A percentile compares a stretch with the other conserved stretches of the same genome.
Evolutionary conservation across 176 grass and related monocot genomes (phyloP).

Genomic region (Carex cristatella): DNA sequence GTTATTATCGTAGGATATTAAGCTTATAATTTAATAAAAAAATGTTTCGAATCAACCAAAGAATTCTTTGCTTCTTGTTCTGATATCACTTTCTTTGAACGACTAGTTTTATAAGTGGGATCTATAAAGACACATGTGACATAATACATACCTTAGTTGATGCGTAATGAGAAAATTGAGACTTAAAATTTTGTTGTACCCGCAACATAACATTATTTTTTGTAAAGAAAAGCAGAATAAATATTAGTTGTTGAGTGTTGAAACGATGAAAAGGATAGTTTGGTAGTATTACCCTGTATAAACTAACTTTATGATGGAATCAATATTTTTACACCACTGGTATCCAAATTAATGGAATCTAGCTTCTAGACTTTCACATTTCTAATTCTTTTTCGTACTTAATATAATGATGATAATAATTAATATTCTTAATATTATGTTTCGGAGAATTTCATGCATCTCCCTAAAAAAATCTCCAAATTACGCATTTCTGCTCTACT

Average conservation of each 20-base stretch:
- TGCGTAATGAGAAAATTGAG: not conserved
- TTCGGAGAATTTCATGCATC: too few species aligned
- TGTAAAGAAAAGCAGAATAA: not conserved
- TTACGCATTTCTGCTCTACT: too few species aligned
- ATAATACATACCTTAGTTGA: not conserved
- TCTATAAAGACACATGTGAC: not conserved
- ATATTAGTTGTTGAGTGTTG: not conserved
- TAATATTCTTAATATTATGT: too few species aligned
- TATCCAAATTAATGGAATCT: too few species aligned
- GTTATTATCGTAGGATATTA: too few species aligned
- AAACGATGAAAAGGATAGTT: not conserved
- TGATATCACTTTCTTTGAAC: not conserved
- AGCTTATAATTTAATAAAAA: too few species aligned
- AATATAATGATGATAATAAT: too few species aligned
- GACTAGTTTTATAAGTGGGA: not conserved
- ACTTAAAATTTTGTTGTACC: not conserved
- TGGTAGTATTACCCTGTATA: not conserved
- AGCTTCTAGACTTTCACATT: too few species aligned
- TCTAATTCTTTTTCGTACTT: too few species aligned
- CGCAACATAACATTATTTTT: not conserved
- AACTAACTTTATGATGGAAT: too few species aligned
- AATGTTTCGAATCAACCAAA: not conserved
- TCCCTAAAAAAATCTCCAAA: too few species aligned
- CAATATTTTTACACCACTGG: too few species aligned
- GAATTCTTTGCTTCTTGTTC: not conserved